phyloP scores from a whole-genome alignment of 1,139 yeast species.

The Geotrichum carabidarum region DNA sequence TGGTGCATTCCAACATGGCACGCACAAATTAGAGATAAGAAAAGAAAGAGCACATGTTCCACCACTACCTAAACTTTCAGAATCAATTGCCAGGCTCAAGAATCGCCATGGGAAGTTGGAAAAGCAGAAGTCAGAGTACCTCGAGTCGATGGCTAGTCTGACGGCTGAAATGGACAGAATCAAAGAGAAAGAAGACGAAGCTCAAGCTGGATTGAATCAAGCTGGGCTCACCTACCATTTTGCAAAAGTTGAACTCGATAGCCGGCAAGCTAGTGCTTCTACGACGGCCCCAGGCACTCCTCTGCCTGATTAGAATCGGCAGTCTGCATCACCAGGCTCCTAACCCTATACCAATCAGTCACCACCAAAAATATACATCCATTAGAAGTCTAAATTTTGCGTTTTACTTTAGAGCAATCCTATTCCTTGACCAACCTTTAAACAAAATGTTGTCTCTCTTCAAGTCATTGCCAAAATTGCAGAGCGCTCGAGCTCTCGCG shows the following conservation, averaged over 20 bases:
- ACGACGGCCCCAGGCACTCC: constrained; percentile 1
- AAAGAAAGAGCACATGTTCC: not conserved
- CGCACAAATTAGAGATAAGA: not conserved
- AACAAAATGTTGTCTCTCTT: constrained; percentile 3
- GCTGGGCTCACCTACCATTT: constrained; percentile 17
- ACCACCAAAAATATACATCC: too few relatives aligned
- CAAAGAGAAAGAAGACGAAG: constrained; percentile 15
- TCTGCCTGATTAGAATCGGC: not conserved
- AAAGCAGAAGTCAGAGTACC: constrained; percentile 1
- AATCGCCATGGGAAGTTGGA: not conserved
- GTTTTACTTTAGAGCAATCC: too few relatives aligned
- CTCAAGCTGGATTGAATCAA: constrained; percentile 20
- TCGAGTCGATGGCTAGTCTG: constrained; percentile 11
- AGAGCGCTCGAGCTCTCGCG: constrained; percentile 3
- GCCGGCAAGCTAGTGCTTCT: constrained; percentile 7
- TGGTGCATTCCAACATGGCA: not conserved
- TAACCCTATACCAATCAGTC: constrained; percentile 11
- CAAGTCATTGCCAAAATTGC: constrained; percentile 3
- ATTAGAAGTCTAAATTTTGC: too few relatives aligned
- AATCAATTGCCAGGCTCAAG: not conserved
- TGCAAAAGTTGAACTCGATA: constrained; percentile 11
- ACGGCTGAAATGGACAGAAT: constrained; percentile 18
- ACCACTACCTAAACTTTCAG: constrained; percentile 2
- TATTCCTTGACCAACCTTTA: not conserved
- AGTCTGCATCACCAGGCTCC: constrained; percentile 7